phyloP scores from a whole-genome alignment of 2,329 filamentous ascomycete genomes.

The Cladorrhinum sp. region DNA sequence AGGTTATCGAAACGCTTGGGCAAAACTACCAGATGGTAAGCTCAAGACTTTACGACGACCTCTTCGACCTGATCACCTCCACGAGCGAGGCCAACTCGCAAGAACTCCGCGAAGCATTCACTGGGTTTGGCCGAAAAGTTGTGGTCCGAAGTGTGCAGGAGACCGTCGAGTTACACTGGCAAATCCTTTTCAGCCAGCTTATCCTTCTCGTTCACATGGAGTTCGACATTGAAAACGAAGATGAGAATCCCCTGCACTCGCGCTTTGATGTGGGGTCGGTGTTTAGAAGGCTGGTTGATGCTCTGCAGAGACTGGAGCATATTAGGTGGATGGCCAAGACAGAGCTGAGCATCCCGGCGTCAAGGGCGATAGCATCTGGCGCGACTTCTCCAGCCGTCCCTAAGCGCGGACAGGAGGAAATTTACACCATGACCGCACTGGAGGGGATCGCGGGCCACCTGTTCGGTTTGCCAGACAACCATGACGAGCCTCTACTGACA shows the following conservation, averaged over 20 bases:
- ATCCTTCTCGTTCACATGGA: constrained; percentile 84
- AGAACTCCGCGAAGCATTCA: constrained; percentile 54
- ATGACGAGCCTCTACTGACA: constrained; percentile 51
- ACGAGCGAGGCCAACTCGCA: constrained; percentile 44
- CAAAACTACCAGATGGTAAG: constrained; percentile 60
- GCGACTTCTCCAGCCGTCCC: constrained; percentile 28
- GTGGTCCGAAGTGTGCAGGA: constrained; percentile 77
- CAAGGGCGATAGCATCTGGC: constrained; percentile 37
- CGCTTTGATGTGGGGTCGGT: constrained; percentile 65
- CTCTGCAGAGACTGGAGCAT: constrained; percentile 72
- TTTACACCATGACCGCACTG: constrained; percentile 53
- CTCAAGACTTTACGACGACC: constrained; percentile 50
- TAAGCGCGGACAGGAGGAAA: constrained; percentile 43
- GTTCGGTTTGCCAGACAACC: constrained; percentile 59
- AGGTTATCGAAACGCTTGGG: constrained; percentile 67
- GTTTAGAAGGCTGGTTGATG: constrained; percentile 66
- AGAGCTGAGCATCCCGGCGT: constrained; percentile 50
- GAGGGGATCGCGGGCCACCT: constrained; percentile 62
- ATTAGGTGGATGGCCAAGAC: constrained; percentile 64
- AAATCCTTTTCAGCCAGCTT: constrained; percentile 76
- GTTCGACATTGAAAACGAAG: constrained; percentile 71
- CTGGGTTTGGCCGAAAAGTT: constrained; percentile 72
- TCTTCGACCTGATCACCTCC: constrained; percentile 47
- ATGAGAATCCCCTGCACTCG: constrained; percentile 56
- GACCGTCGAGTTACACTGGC: constrained; percentile 67